Conservation (phyloP, 257 asterid genomes). For the Parsonsia alboflavescens region DNA sequence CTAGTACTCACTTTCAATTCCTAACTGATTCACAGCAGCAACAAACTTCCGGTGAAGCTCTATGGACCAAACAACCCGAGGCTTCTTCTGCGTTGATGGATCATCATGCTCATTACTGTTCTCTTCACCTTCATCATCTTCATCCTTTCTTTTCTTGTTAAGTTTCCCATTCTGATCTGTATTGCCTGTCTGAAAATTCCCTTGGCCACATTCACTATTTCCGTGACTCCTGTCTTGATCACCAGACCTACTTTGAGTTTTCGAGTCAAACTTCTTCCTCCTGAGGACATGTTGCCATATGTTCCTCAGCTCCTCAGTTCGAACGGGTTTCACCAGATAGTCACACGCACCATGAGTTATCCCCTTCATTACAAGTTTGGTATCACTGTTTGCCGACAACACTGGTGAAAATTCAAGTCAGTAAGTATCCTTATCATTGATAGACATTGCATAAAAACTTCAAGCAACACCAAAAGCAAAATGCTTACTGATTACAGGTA, state of each 20-base stretch:
- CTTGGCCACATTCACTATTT: slow-evolving; percentile 44
- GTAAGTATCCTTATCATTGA: neutral
- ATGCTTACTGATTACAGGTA: slow-evolving; percentile 78
- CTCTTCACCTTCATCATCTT: slow-evolving; percentile 63
- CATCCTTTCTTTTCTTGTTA: slow-evolving; percentile 76
- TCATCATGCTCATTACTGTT: slow-evolving; percentile 54
- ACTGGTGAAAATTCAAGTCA: slow-evolving; percentile 36
- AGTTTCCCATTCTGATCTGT: slow-evolving; percentile 45
- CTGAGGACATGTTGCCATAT: slow-evolving; percentile 90
- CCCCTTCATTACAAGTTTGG: slow-evolving; percentile 76
- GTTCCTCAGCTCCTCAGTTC: slow-evolving; percentile 70
- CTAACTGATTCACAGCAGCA: slow-evolving; percentile 73
- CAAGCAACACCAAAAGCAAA: neutral
- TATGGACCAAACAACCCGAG: slow-evolving; percentile 87
- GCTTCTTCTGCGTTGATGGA: slow-evolving; percentile 61
- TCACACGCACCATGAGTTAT: slow-evolving; percentile 86
- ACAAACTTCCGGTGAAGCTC: slow-evolving; percentile 92
- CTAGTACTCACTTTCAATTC: slow-evolving; percentile 64
- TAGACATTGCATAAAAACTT: slow-evolving; percentile 1
- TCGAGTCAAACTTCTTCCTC: slow-evolving; percentile 45
- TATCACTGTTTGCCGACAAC: slow-evolving; percentile 73
- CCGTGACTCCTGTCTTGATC: slow-evolving; percentile 34
- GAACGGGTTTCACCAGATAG: slow-evolving; percentile 80
- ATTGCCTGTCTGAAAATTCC: slow-evolving; percentile 36
- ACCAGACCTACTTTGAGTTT: slow-evolving; percentile 24